These are phyloP conservation scores for Davidsoniella neocaledoniae DNA, from an alignment of 2,329 filamentous ascomycete species.

Conservation along the genomic window DNA sequence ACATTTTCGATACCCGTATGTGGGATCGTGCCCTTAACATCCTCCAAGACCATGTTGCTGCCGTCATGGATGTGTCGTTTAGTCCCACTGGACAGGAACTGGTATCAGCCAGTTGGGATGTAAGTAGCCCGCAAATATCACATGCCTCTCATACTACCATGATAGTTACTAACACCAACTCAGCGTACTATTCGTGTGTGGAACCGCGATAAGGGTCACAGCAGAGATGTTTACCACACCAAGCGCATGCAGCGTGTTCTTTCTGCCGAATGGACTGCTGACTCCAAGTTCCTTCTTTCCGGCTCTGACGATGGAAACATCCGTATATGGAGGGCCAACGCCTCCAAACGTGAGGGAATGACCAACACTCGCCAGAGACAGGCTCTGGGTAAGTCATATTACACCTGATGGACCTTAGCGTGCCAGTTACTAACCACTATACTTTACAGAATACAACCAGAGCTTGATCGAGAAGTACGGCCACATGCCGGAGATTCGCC, in stretches of 20 bases:
- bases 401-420: too few relatives aligned
- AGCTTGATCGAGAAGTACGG: slow-evolving; percentile 68
- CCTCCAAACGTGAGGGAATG: slow-evolving; percentile 66
- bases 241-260: slow-evolving; percentile 96
- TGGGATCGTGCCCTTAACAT: slow-evolving; percentile 78
- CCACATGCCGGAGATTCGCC: slow-evolving; percentile 90
- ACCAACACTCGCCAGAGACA: slow-evolving; percentile 73
- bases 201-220: slow-evolving; percentile 64
- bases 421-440: background rate
- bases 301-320: slow-evolving; percentile 86
- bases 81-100: slow-evolving; percentile 88
- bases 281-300: slow-evolving; percentile 75
- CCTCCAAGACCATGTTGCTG: slow-evolving; percentile 72
- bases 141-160: slow-evolving; percentile 26
- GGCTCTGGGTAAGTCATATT: slow-evolving; percentile 33
- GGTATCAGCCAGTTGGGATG: slow-evolving; percentile 68
- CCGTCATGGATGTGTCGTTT: slow-evolving; percentile 94
- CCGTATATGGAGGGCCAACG: slow-evolving; percentile 74
- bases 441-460: slow-evolving; percentile 57
- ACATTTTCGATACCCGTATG: slow-evolving; percentile 84
- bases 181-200: slow-evolving; percentile 67
- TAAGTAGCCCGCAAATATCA: slow-evolving; percentile 5
- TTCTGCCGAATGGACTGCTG: slow-evolving; percentile 67
- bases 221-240: slow-evolving; percentile 88
- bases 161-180: slow-evolving; percentile 3